phyloP scores from a whole-genome alignment of 768 basidiomycete species.

The Baorangia bicolor region DNA sequence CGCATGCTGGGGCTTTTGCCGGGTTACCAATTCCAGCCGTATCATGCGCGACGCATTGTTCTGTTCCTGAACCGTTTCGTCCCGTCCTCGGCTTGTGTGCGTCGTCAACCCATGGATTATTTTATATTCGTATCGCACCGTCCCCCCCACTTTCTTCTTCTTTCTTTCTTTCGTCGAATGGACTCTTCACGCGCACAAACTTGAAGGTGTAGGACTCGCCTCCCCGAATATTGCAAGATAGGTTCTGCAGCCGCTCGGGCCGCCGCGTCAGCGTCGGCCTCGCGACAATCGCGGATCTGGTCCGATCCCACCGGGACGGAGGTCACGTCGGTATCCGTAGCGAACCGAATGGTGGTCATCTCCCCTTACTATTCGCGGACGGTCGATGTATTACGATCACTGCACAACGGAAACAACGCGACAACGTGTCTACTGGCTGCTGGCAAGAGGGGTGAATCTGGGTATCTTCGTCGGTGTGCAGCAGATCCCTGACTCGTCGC shows the following conservation, averaged over 20 bases:
- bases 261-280: not conserved
- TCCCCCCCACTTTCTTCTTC: too few species aligned
- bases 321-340: not conserved
- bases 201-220: not conserved
- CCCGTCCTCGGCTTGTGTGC: not conserved
- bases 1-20: not conserved
- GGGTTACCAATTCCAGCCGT: not conserved
- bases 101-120: not conserved
- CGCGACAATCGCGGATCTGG: not conserved
- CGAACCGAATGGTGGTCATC: not conserved
- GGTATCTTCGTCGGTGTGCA: not conserved
- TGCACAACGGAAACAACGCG: not conserved
- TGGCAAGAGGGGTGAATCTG: not conserved
- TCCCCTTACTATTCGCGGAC: too few species aligned
- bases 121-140: not conserved
- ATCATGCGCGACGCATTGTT: not conserved
- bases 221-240: not conserved
- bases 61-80: not conserved
- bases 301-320: not conserved
- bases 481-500: not conserved
- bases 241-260: not conserved
- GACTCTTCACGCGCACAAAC: not conserved
- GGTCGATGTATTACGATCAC: not conserved
- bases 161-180: not conserved
- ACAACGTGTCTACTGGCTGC: not conserved